These are phyloP conservation scores for Candida jianshihensis DNA, from an alignment of 805 yeast species.

Conservation along the genomic window DNA sequence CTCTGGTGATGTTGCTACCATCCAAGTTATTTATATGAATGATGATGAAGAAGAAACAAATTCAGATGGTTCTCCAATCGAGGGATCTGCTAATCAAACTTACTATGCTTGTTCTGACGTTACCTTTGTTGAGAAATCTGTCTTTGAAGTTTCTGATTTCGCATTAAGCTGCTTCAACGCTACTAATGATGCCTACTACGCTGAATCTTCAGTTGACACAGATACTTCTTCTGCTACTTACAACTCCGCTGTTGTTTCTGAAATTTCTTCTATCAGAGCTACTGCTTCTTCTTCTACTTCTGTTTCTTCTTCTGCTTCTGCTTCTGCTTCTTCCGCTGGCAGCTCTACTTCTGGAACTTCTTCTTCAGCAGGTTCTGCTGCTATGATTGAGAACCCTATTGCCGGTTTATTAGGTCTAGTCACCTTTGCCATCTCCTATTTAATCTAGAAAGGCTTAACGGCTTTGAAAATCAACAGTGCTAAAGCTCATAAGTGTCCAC, in stretches of 20 bases:
- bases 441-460: conserved; percentile 13
- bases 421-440: conserved; percentile 15
- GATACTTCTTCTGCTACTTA: conserved; percentile 18
- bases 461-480: no score
- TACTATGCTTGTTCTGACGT: conserved; percentile 41
- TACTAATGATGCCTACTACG: conserved; percentile 31
- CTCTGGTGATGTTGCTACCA: conserved; percentile 36
- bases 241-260: conserved; percentile 13
- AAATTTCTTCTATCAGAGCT: conserved; percentile 12
- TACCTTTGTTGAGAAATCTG: conserved; percentile 34
- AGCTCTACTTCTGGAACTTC: conserved; percentile 13
- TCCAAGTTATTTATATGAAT: conserved; percentile 35
- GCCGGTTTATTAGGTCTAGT: conserved; percentile 19
- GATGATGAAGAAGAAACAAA: conserved; percentile 21
- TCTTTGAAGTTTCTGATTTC: conserved; percentile 27
- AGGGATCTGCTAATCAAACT: conserved; percentile 30
- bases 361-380: no score
- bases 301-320: conserved; percentile 9
- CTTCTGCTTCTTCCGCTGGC: conserved; percentile 13
- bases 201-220: conserved; percentile 22
- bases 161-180: conserved; percentile 37
- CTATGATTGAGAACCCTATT: no score
- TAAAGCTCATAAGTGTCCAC: no score
- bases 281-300: conserved; percentile 15
- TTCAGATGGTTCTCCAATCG: conserved; percentile 27